Percentiles rank a stretch among this genome's conserved stretches.
Conservation (phyloP, 2,329 filamentous ascomycete species). For the Aspergillus sojae region DNA sequence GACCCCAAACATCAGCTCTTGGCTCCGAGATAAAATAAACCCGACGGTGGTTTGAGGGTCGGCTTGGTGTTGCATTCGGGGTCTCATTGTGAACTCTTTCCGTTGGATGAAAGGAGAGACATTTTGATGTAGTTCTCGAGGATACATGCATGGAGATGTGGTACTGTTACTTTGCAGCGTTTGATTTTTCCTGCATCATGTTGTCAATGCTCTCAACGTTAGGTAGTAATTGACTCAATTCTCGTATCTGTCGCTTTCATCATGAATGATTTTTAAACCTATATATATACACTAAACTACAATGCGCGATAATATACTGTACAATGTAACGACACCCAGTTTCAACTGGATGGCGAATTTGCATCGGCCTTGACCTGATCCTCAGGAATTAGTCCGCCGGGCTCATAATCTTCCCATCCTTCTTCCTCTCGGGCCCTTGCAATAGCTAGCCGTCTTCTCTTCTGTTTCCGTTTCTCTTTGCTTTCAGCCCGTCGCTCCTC, state of each 20-base stretch:
- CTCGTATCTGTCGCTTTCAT: background rate
- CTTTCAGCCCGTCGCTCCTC: slow-evolving; percentile 19
- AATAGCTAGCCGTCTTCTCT: slow-evolving; percentile 24
- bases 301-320: background rate
- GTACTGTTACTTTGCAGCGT: background rate
- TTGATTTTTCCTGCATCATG: background rate
- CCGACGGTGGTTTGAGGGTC: slow-evolving; percentile 7
- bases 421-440: slow-evolving; percentile 22
- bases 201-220: background rate
- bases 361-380: slow-evolving; percentile 10
- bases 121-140: background rate
- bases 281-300: background rate
- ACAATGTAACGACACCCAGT: background rate
- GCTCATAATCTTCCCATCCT: slow-evolving; percentile 25
- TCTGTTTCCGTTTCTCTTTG: slow-evolving; percentile 26
- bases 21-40: background rate
- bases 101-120: background rate
- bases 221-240: background rate
- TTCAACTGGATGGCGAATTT: slow-evolving; percentile 1
- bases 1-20: background rate
- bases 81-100: slow-evolving; percentile 4
- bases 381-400: slow-evolving; percentile 21
- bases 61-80: background rate
- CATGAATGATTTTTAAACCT: background rate
- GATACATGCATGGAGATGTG: background rate